Evolutionary conservation across 2,329 filamentous ascomycete genomes (phyloP).

Genomic region (Pseudogymnoascus sp.): DNA sequence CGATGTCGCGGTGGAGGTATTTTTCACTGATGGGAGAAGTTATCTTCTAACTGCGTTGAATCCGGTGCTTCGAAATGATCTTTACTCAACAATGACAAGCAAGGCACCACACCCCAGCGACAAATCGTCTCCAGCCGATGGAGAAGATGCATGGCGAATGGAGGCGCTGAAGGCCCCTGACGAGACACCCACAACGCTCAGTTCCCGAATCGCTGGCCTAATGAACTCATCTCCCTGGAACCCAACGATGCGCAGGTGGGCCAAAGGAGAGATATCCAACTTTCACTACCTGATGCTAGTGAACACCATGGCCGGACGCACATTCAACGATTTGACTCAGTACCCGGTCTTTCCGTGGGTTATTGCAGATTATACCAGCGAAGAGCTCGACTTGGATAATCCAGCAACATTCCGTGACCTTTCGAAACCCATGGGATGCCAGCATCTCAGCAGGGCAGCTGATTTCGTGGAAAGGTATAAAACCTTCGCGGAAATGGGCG

Average conservation of each 20-base stretch:
- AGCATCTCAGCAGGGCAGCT: conserved; percentile 64
- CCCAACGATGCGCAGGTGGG: conserved; percentile 81
- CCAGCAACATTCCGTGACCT: conserved; percentile 83
- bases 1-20: conserved; percentile 93
- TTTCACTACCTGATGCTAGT: conserved; percentile 98
- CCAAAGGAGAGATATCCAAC: conserved; percentile 91
- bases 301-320: conserved; percentile 93
- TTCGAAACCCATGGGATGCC: conserved; percentile 93
- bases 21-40: conserved; percentile 93
- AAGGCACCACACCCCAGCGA: conserved; percentile 76
- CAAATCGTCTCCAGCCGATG: conserved; percentile 59
- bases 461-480: conserved; percentile 80
- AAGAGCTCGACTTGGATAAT: conserved; percentile 79
- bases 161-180: conserved; percentile 68
- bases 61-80: conserved; percentile 63
- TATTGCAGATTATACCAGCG: conserved; percentile 88
- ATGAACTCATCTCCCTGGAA: conserved; percentile 79
- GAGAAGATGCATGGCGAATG: conserved; percentile 85
- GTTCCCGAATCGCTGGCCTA: conserved; percentile 75
- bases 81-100: conserved; percentile 65
- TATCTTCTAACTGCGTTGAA: conserved; percentile 85
- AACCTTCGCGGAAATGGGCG: conserved; percentile 84
- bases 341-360: conserved; percentile 99
- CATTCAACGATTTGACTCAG: conserved; percentile 96
- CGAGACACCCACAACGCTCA: conserved; percentile 52